These are phyloP conservation scores for Ophiorrhiza pumila DNA, from an alignment of 257 asterid genomes.

Conservation along the genomic window DNA sequence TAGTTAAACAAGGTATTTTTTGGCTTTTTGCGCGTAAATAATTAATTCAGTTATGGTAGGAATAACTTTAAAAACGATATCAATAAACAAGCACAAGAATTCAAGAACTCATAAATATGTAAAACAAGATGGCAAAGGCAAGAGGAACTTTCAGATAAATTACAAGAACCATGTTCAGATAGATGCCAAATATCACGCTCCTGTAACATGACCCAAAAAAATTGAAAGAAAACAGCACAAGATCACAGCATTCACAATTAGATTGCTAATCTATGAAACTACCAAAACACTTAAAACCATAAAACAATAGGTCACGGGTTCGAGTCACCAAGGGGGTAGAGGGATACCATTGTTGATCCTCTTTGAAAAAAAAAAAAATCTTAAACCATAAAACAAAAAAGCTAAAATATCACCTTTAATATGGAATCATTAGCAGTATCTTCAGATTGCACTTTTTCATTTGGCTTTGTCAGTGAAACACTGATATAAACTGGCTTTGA, in stretches of 20 bases:
- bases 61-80: neutral
- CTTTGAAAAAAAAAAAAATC: too few species aligned
- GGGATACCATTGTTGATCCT: too few species aligned
- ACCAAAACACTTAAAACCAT: slow-evolving; percentile 1
- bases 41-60: neutral
- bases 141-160: neutral
- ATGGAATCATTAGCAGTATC: slow-evolving; percentile 57
- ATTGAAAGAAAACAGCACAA: neutral
- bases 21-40: neutral
- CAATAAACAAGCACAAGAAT: neutral
- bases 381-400: slow-evolving; percentile 12
- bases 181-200: neutral
- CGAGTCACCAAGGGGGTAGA: too few species aligned
- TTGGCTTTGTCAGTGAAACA: slow-evolving; percentile 55
- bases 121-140: neutral
- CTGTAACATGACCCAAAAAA: neutral
- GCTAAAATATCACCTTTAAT: slow-evolving; percentile 58
- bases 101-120: neutral
- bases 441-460: slow-evolving; percentile 44
- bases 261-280: neutral
- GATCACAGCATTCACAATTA: neutral
- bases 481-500: slow-evolving; percentile 80
- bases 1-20: neutral
- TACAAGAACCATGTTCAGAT: neutral
- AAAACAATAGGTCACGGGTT: too few species aligned